phyloP scores from a whole-genome alignment of 208 protist genomes.

The Leishmania tropica region DNA sequence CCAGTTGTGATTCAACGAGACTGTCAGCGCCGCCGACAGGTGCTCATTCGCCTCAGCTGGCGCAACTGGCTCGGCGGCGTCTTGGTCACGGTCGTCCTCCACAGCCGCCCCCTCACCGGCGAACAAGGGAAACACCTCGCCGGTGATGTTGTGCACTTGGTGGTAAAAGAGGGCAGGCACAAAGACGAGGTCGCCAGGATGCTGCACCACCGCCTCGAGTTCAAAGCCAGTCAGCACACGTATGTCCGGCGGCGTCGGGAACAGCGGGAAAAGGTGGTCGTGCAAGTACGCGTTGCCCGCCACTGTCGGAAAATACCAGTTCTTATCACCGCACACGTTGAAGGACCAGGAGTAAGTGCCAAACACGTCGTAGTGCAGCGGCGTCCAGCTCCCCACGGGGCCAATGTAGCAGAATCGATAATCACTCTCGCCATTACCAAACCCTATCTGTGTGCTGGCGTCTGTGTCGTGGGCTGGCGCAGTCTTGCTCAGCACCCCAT shows the following conservation, averaged over 20 bases:
- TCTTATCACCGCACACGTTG: constrained; percentile 84
- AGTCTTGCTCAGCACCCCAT: neutral
- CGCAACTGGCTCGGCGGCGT: neutral
- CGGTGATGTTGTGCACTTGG: constrained; percentile 84
- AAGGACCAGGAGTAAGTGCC: constrained; percentile 90
- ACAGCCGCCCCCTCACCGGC: neutral
- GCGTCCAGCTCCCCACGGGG: constrained; percentile 60
- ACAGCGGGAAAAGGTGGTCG: constrained; percentile 27
- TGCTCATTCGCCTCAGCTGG: neutral
- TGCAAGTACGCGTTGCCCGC: constrained; percentile 55
- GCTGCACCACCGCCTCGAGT: constrained; percentile 56
- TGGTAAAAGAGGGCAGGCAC: constrained; percentile 78
- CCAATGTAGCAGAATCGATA: constrained; percentile 91
- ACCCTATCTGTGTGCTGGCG: constrained; percentile 20
- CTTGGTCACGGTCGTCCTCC: neutral
- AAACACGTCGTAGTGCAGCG: constrained; percentile 88
- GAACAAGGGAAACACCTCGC: constrained; percentile 25
- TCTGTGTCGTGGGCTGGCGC: neutral
- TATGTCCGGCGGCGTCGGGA: constrained; percentile 55
- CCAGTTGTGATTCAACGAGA: constrained; percentile 92
- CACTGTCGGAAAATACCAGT: constrained; percentile 78
- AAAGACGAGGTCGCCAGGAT: constrained; percentile 84
- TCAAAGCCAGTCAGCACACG: constrained; percentile 60
- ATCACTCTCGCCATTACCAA: constrained; percentile 67
- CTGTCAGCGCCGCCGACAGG: constrained; percentile 32